A percentile compares a stretch with the other conserved stretches of the same genome.
Conservation (phyloP, 306 rosid genomes). For the Fagus sylvatica region DNA sequence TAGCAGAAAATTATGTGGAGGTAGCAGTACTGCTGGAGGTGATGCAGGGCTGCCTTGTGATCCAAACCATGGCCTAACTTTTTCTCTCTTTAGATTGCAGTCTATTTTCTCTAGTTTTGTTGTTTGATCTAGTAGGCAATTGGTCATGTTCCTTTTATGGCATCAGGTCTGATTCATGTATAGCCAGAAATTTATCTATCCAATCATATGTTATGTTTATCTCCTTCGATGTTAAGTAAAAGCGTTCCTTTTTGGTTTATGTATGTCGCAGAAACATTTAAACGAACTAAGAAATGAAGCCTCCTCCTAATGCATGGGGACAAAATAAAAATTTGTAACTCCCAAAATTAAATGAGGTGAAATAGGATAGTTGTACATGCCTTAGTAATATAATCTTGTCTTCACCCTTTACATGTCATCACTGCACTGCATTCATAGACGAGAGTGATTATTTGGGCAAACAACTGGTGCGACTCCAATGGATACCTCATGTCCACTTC, state of each 20-base stretch:
- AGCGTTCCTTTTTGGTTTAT: neutral
- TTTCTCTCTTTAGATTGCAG: neutral
- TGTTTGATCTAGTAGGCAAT: too few species aligned
- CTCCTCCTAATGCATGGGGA: neutral
- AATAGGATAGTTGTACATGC: neutral
- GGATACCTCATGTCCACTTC: neutral
- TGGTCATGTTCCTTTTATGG: neutral
- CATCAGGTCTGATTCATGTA: neutral
- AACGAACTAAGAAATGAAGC: neutral
- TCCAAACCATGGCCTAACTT: constrained; percentile 3
- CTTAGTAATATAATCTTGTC: neutral
- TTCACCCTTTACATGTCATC: neutral
- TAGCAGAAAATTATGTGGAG: neutral
- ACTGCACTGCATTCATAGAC: neutral
- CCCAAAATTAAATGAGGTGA: neutral
- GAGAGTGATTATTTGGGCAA: neutral
- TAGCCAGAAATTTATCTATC: neutral
- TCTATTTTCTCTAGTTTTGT: neutral
- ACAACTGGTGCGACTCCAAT: neutral
- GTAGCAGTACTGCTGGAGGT: neutral
- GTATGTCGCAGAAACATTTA: neutral
- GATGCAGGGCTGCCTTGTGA: constrained; percentile 7
- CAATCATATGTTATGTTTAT: neutral
- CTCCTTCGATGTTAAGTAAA: neutral
- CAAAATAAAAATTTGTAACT: neutral